Conservation (phyloP, 805 yeast genomes). For the Metschnikowia dekortorum region DNA sequence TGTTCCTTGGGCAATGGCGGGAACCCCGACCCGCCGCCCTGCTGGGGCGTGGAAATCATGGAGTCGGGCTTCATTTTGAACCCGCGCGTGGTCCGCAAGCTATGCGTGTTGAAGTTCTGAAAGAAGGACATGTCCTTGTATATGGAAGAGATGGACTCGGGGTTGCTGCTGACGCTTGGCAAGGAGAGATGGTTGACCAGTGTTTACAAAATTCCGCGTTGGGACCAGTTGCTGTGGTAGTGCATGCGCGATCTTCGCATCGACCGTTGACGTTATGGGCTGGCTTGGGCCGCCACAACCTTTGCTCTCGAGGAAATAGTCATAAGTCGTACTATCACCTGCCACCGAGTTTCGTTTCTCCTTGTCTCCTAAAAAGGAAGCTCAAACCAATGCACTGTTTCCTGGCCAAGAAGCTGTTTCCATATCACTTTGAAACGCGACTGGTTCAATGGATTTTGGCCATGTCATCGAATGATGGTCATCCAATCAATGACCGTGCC, state of each 20-base stretch:
- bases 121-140: constrained; percentile 32
- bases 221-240: constrained; percentile 7
- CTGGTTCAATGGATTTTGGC: too few species aligned
- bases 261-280: neutral
- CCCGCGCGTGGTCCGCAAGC: constrained; percentile 40
- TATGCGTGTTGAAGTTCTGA: constrained; percentile 42
- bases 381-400: too few species aligned
- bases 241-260: neutral
- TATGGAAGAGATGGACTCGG: neutral
- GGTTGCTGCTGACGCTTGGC: constrained; percentile 3
- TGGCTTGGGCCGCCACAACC: neutral
- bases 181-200: neutral
- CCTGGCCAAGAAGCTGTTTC: too few species aligned
- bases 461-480: too few species aligned
- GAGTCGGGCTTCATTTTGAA: constrained; percentile 39
- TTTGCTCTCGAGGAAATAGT: too few species aligned
- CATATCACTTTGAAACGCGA: too few species aligned
- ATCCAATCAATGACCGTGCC: too few species aligned
- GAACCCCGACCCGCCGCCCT: constrained; percentile 27
- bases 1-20: constrained; percentile 23
- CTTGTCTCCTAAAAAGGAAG: too few species aligned
- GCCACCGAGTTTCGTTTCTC: too few species aligned
- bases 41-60: constrained; percentile 37
- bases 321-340: too few species aligned
- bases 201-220: constrained; percentile 16